A percentile compares a stretch with the other conserved stretches of the same genome.
phyloP scores from a whole-genome alignment of 1,284 basidiomycete species.

The Rhodotorula sp. region DNA sequence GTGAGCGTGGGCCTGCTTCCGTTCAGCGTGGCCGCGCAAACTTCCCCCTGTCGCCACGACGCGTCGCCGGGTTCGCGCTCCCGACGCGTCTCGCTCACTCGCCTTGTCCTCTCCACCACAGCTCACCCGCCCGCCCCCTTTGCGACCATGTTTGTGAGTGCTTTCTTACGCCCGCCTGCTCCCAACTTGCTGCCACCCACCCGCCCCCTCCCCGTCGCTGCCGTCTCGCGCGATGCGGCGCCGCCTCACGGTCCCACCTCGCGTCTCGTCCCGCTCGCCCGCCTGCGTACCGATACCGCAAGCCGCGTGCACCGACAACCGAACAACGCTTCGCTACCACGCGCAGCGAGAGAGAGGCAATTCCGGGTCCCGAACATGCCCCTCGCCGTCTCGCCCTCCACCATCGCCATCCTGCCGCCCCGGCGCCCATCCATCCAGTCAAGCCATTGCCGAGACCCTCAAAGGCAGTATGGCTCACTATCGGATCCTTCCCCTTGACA shows the following conservation, averaged over 20 bases:
- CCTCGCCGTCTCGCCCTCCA: not conserved
- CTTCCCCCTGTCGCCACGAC: not conserved
- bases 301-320: not conserved
- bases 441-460: not conserved
- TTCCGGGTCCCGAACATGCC: not conserved
- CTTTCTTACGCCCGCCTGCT: not conserved
- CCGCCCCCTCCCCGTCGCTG: not conserved
- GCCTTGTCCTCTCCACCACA: not conserved
- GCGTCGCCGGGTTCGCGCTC: not conserved
- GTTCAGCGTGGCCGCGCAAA: too few relatives aligned
- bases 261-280: not conserved
- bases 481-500: conserved; percentile 10
- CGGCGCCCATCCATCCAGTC: not conserved
- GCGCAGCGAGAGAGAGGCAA: not conserved
- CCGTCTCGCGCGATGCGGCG: not conserved
- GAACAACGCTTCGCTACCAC: not conserved
- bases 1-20: too few relatives aligned
- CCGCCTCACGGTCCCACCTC: not conserved
- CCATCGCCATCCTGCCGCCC: not conserved
- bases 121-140: not conserved
- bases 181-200: not conserved
- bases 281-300: not conserved
- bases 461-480: not conserved
- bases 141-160: conserved; percentile 3
- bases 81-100: not conserved